Base-by-base conservation (phyloP, 148 eudicot species). In the Amaranthus hypochondriacus region DNA sequence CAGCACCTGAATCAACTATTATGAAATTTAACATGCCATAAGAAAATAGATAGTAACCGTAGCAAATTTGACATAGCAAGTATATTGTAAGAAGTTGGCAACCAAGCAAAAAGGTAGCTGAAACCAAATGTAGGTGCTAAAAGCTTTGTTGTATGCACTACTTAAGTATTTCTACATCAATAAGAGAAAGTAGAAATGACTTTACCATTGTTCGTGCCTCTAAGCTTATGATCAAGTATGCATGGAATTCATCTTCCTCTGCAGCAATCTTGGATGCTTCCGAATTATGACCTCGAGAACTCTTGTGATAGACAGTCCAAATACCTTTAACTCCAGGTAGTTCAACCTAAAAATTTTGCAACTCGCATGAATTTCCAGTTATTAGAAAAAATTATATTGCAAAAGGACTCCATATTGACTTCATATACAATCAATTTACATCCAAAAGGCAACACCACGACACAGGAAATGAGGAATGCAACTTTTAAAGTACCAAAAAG, bases 261-360 rank as follows among this genome's bases (percentile, higher is more conserved):
- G 79, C 76, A 43, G 83, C 87, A 73, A 72, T 76, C 83, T 86
- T 92, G 57, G 92, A 90, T 62, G 92, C 84, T 67, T 92, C 97
- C 82, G 85, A 79, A 60, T 71, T 79, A 62, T 88, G 95, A 83
- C 80, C 79, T 55, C 97, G 99, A 57, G 89, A 68, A 83, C 86
- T 95, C 78, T 95, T 95, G 83, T 95, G 97, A 81, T 95, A 95
- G 74, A 95, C 99, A 62, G 99, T 92, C 99, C 99, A 95, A 71
- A 92, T 89, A 69, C 97, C 99, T 77, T 85, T 92, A 79, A 96
- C 90, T 72, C 94, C 99, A 21, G 92, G 94, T 48, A 95, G 72
- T 70, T 88, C 85, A 74, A 88, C 98, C 98, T 95, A 73, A 48
- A 76, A 63, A 73, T 9, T 28, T 57, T 69, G 2, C 68, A 59